Conservation (phyloP, 495 filamentous ascomycete species). For the Penicillium samsonianum region DNA sequence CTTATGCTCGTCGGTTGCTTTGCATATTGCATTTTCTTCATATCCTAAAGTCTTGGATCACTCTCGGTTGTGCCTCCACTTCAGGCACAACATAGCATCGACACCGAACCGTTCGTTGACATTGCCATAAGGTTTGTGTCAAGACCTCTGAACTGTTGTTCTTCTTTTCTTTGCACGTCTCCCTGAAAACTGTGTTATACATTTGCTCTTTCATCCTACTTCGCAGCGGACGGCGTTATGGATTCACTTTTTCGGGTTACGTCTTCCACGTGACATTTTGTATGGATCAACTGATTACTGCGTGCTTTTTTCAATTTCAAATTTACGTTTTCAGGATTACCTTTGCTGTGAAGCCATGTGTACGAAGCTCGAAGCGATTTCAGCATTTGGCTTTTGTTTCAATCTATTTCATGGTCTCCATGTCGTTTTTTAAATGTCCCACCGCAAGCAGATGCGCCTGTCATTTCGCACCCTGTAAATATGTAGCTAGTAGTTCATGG, state of each 20-base stretch:
- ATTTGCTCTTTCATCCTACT: conserved; percentile 17
- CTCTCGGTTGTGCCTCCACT: neutral
- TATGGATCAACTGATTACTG: conserved; percentile 5
- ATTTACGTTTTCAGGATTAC: neutral
- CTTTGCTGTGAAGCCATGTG: neutral
- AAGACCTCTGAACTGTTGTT: conserved; percentile 9
- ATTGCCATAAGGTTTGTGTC: conserved; percentile 15
- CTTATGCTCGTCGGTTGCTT: conserved; percentile 18
- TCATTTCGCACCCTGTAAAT: neutral
- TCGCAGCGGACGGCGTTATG: conserved; percentile 35
- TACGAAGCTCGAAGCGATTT: neutral
- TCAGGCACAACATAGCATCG: conserved; percentile 4
- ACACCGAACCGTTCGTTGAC: conserved; percentile 1
- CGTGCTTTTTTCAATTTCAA: conserved; percentile 6
- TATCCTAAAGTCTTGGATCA: conserved; percentile 17
- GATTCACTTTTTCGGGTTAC: conserved; percentile 15
- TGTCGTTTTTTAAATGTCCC: neutral
- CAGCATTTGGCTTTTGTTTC: neutral
- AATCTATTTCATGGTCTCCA: neutral
- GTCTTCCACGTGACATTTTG: conserved; percentile 5
- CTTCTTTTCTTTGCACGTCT: conserved; percentile 9
- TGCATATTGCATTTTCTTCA: conserved; percentile 23
- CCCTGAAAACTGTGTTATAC: conserved; percentile 21
- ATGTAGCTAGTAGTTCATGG: too few relatives aligned
- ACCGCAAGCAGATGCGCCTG: neutral